Conservation (phyloP, 116 monocot genomes). For the Thalassia testudinum region DNA sequence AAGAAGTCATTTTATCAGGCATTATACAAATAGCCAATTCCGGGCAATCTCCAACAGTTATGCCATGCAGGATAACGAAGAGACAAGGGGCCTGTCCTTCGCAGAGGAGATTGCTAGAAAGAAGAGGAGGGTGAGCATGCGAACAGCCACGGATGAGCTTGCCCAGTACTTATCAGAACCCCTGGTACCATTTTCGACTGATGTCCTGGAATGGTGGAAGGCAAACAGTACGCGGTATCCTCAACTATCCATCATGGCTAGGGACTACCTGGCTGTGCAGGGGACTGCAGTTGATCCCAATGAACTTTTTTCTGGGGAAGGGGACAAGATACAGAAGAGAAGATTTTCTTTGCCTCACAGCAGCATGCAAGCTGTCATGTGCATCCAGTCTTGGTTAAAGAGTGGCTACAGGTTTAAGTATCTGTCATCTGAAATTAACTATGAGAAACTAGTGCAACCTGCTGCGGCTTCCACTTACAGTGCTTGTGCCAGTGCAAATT, state of each 20-base stretch:
- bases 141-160: slow-evolving; percentile 44
- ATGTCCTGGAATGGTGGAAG: slow-evolving; percentile 85
- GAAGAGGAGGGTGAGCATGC: slow-evolving; percentile 30
- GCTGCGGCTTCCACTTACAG: neutral
- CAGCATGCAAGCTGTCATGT: slow-evolving; percentile 42
- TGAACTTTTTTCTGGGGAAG: slow-evolving; percentile 53
- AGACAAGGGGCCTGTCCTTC: slow-evolving; percentile 39
- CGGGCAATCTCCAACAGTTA: slow-evolving; percentile 18
- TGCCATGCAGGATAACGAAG: slow-evolving; percentile 24
- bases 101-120: slow-evolving; percentile 88
- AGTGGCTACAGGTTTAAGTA: slow-evolving; percentile 57
- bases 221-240: slow-evolving; percentile 54
- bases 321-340: slow-evolving; percentile 33
- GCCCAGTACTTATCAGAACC: slow-evolving; percentile 68
- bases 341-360: slow-evolving; percentile 43
- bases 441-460: slow-evolving; percentile 31
- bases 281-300: slow-evolving; percentile 61
- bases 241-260: slow-evolving; percentile 69
- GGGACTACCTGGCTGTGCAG: slow-evolving; percentile 70
- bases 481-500: neutral
- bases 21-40: slow-evolving; percentile 36
- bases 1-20: slow-evolving; percentile 31
- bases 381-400: slow-evolving; percentile 54
- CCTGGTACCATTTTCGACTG: slow-evolving; percentile 40
- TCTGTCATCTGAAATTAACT: slow-evolving; percentile 36